These are phyloP conservation scores for Solanum virginianum DNA, from an alignment of 257 asterid genomes.

Conservation along the genomic window DNA sequence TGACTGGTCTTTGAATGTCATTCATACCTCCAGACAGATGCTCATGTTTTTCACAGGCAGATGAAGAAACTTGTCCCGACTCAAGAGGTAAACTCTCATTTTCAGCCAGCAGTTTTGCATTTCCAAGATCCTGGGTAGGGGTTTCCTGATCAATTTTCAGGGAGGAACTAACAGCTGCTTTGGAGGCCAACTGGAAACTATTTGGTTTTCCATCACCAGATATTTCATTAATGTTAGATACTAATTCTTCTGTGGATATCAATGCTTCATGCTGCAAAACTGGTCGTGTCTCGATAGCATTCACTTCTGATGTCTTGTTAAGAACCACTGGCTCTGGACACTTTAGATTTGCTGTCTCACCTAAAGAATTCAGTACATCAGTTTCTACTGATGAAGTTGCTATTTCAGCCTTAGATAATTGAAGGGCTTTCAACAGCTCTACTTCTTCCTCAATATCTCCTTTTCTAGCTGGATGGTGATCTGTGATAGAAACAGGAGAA, in stretches of 20 bases:
- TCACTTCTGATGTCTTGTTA: constrained; percentile 14
- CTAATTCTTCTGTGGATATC: constrained; percentile 6
- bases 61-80: constrained; percentile 15
- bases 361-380: constrained; percentile 7
- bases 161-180: constrained; percentile 17
- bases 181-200: constrained; percentile 21
- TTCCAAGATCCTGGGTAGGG: background rate
- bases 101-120: constrained; percentile 1
- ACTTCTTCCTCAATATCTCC: constrained; percentile 83
- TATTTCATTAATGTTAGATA: constrained; percentile 8
- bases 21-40: constrained; percentile 13
- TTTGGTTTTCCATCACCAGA: constrained; percentile 10
- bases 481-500: constrained; percentile 27
- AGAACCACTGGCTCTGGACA: constrained; percentile 18
- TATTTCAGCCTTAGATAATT: constrained; percentile 42
- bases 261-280: constrained; percentile 7
- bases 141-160: constrained; percentile 18
- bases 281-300: constrained; percentile 11
- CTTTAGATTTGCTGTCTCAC: constrained; percentile 11
- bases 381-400: constrained; percentile 14
- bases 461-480: constrained; percentile 27
- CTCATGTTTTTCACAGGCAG: constrained; percentile 16
- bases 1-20: constrained; percentile 11
- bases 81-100: constrained; percentile 14
- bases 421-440: constrained; percentile 50